Conservation (phyloP, 192 early-diverging fungal species). For the Ramicandelaber brevisporus region DNA sequence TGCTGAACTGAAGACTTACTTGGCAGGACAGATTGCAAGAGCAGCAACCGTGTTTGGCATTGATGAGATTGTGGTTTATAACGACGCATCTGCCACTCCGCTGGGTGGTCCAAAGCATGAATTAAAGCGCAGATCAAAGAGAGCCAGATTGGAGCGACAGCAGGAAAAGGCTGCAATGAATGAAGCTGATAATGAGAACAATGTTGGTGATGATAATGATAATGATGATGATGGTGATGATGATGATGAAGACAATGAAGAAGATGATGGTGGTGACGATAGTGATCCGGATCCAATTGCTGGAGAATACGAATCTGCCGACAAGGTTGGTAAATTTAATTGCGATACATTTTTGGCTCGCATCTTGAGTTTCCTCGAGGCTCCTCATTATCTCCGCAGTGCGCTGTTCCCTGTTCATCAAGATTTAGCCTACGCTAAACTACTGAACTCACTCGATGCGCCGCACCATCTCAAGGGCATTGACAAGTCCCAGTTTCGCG, state of each 20-base stretch:
- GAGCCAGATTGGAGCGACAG: too few species aligned
- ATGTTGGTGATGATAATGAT: not conserved
- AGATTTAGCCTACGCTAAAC: constrained; percentile 31
- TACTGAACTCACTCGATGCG: constrained; percentile 33
- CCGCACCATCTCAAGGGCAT: constrained; percentile 38
- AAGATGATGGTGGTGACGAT: too few species aligned
- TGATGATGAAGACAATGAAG: too few species aligned
- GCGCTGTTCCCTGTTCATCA: constrained; percentile 33
- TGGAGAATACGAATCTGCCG: constrained; percentile 9
- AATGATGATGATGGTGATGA: not conserved
- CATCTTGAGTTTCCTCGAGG: constrained; percentile 38
- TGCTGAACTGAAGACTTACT: constrained; percentile 33
- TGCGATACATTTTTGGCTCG: constrained; percentile 33
- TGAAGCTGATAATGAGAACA: too few species aligned
- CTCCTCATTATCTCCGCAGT: constrained; percentile 40
- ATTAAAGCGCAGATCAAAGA: too few species aligned
- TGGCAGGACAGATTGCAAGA: constrained; percentile 45
- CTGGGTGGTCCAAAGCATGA: too few species aligned
- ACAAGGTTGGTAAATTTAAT: constrained; percentile 19
- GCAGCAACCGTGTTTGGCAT: constrained; percentile 25
- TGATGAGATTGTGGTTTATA: constrained; percentile 42
- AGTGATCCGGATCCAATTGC: not conserved
- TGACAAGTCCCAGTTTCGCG: constrained; percentile 26
- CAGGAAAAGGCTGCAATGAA: too few species aligned
- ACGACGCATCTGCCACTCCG: constrained; percentile 14